Evolutionary conservation across 2,329 filamentous ascomycete genomes (phyloP), one percentile per base, ranked within the genome.

Genomic region (Pseudopyrenochaeta lycopersici): DNA sequence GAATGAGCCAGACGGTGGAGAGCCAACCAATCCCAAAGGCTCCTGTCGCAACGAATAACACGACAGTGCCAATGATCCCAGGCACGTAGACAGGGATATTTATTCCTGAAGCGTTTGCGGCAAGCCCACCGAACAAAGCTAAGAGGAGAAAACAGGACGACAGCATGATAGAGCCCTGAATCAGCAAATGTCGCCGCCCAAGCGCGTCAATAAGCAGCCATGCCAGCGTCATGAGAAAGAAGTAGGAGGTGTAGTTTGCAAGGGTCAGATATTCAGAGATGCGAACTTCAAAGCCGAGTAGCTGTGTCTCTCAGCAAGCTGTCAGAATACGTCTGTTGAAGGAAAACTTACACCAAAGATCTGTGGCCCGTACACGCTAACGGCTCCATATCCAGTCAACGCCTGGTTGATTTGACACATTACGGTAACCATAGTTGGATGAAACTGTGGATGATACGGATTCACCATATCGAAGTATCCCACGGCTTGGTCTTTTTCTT

Each of bases 381-480:
- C 83, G 0, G 85, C 85, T 2, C 84, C 84, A 49, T 85, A 86
- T 3, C 83, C 82, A 0, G 83, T 85, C 44, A 85, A 70, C 0
- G 82, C 83, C 68, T 88, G 85, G 60, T 87, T 87, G 60, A 87
- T 70, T 67, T 88, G 85, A 1, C 84, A 84, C 84, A 88, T 87
- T 42, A 88, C 76, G 0, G 84, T 85, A 20, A 88, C 75, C 62
- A 86, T 77, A 1, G 83, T 86, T 0, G 85, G 84, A 59, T 88
- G 85, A 60, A 86, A 87, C 56, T 87, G 84, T 9, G 76, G 72
- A 35, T 84, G 79, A 0, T 77, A 70, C 0, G 83, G 84, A 0
- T 77, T 81, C 4, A 88, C 66, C 85, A 88, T 87, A 56, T 87
- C 82, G 49, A 75, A 72, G 62, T 87, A 88, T 9, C 77, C 74